Conservation (phyloP, 352 stramenopile genomes). For the Globisporangium viniferum region DNA sequence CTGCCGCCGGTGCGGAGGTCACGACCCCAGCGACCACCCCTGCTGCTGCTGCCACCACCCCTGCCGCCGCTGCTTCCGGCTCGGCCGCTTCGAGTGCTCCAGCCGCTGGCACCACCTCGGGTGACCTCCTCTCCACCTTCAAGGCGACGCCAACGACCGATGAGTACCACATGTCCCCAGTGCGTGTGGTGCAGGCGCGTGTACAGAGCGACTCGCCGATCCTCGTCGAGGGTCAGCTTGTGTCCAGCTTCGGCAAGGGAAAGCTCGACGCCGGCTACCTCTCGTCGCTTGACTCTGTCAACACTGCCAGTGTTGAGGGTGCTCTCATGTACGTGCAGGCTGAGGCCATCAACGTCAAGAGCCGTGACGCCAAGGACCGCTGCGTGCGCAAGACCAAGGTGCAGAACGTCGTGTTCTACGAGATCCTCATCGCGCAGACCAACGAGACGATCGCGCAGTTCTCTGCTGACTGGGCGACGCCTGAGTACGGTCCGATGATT, state of each 20-base stretch:
- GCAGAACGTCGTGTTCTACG: constrained; percentile 50
- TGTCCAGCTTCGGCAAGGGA: constrained; percentile 53
- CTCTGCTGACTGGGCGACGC: constrained; percentile 25
- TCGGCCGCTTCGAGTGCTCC: background rate
- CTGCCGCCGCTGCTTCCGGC: background rate
- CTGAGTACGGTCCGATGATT: constrained; percentile 44
- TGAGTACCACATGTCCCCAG: constrained; percentile 52
- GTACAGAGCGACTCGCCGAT: constrained; percentile 69
- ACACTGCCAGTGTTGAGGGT: constrained; percentile 69
- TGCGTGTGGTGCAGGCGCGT: constrained; percentile 63
- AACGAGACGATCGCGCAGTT: constrained; percentile 48
- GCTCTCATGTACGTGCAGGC: constrained; percentile 81
- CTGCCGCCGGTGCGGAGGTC: constrained; percentile 1
- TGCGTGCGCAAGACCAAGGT: constrained; percentile 58
- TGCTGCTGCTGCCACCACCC: background rate
- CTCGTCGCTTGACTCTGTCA: constrained; percentile 61
- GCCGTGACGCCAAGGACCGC: constrained; percentile 21
- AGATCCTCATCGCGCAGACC: constrained; percentile 43
- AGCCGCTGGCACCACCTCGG: background rate
- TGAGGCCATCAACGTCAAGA: constrained; percentile 69
- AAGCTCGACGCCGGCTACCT: constrained; percentile 60
- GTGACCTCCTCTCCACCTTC: constrained; percentile 5
- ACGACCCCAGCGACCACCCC: background rate
- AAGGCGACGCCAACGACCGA: constrained; percentile 4
- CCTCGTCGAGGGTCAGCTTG: constrained; percentile 50